phyloP scores from a whole-genome alignment of 345 rosid species.

The Dipteronia dyeriana region DNA sequence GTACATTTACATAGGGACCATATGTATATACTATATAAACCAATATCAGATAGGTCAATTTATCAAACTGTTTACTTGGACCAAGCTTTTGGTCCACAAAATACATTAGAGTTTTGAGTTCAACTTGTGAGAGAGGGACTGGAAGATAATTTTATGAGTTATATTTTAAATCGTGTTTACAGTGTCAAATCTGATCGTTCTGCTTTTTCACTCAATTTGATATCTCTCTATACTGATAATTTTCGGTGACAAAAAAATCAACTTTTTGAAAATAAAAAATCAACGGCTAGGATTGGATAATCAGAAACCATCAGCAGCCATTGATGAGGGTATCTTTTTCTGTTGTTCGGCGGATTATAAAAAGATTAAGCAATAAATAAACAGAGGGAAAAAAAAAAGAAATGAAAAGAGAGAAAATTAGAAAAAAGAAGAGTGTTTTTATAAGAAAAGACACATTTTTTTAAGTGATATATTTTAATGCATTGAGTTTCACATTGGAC shows the following conservation, averaged over 20 bases:
- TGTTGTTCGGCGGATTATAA: constrained; percentile 21
- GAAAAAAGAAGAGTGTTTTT: constrained; percentile 10
- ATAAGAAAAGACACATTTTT: constrained; percentile 22
- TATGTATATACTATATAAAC: not conserved
- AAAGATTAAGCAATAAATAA: not conserved
- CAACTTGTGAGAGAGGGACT: too few relatives aligned
- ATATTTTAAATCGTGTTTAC: too few relatives aligned
- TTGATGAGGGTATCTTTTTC: not conserved
- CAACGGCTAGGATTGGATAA: constrained; percentile 13
- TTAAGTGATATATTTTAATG: constrained; percentile 36
- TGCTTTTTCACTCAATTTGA: too few relatives aligned
- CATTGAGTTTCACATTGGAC: constrained; percentile 55
- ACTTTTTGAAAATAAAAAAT: not conserved
- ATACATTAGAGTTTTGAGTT: not conserved
- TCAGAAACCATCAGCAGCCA: not conserved
- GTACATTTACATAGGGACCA: constrained; percentile 12
- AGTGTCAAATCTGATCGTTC: too few relatives aligned
- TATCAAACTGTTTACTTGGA: too few relatives aligned
- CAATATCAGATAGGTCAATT: not conserved
- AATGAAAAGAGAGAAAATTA: not conserved
- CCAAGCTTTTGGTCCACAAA: too few relatives aligned
- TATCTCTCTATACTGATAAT: too few relatives aligned
- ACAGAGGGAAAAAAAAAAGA: not conserved
- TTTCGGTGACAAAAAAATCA: too few relatives aligned
- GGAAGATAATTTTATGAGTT: too few relatives aligned